A percentile compares a stretch with the other conserved stretches of the same genome.
Evolutionary conservation across 2,329 filamentous ascomycete genomes (phyloP).

Genomic region (Trichoderma sp.): DNA sequence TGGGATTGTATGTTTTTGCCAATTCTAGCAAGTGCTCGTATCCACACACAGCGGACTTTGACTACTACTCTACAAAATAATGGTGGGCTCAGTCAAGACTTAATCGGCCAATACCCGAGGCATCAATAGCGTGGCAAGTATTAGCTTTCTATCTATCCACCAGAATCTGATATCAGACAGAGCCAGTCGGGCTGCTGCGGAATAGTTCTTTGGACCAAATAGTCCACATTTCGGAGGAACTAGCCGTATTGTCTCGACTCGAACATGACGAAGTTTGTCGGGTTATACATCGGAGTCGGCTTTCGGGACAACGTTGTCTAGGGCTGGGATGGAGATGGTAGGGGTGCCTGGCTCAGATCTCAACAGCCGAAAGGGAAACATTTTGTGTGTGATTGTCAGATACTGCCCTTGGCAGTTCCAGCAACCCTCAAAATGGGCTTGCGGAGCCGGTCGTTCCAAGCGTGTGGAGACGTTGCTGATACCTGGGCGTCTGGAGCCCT

Average conservation of each 20-base stretch:
- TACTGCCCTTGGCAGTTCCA: not conserved
- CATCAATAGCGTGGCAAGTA: not conserved
- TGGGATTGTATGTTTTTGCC: not conserved
- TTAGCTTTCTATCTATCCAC: not conserved
- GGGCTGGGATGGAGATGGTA: slow-evolving; percentile 2
- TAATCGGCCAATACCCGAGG: not conserved
- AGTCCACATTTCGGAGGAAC: slow-evolving; percentile 14
- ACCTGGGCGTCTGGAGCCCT: not conserved
- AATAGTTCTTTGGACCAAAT: not conserved
- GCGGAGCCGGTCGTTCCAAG: not conserved
- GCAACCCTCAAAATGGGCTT: not conserved
- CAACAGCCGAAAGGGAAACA: slow-evolving; percentile 5
- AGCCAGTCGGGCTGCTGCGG: slow-evolving; percentile 2
- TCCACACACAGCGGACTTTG: not conserved
- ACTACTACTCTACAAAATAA: not conserved
- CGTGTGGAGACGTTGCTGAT: not conserved
- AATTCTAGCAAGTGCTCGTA: not conserved
- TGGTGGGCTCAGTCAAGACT: not conserved
- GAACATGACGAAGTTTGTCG: not conserved
- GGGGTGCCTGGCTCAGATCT: slow-evolving; percentile 18
- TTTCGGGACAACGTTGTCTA: slow-evolving; percentile 17
- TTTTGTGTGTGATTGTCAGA: slow-evolving; percentile 1
- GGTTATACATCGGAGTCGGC: slow-evolving; percentile 10
- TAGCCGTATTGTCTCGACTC: not conserved
- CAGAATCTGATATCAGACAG: not conserved